Base-by-base conservation (phyloP, 441 rosid species). In the Erysimum pusillum region DNA sequence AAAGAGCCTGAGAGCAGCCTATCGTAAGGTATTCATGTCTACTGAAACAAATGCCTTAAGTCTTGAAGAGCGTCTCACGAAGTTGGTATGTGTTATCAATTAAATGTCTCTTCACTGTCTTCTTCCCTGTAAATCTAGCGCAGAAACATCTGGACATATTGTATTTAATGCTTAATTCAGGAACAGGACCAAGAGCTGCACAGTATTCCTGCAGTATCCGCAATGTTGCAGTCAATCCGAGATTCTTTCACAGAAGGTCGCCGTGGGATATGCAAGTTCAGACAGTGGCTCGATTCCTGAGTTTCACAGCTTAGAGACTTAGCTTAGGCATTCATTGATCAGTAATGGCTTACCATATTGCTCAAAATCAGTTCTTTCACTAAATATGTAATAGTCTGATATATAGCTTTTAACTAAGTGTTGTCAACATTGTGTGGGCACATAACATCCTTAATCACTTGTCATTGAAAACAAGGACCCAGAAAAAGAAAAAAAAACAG, bases 241-340 rank as follows among this genome's bases (percentile, higher is more conserved):
- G 90, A 82, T 82, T 91, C 97, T 65, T 90, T 87, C 67, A 64
- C 84, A 34, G 90, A 83, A 87, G 83, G 83, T 80, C 97, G 94
- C 3, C 91, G 97, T 56, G 97, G 97, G 69, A 87, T 91, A 77
- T 91, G 97, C 91, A 96, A 87, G 81, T 88, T 84, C 70, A 89
- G 97, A 68, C 86, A 87, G 42, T 88, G 94, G 89, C 85, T 73
- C 12, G 79, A 77, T 58, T 84, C 90, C 62, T 87, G 86, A 90
- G 77, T 76, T 67, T 54, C 15, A 69, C 54, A 62, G 15, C 79
- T 57, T 15, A 10, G 56, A 22, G 61, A 73, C 66, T 67, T 65
- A 41, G 57, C 52, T 65, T 71, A 57, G 56, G 25, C 73, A 54
- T 71, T 46, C 38, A 13, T 51, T 66, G 53, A n/a, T 71, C 28